Evolutionary conservation across 768 basidiomycete species (phyloP).

Genomic region (Lactarius trivialis): DNA sequence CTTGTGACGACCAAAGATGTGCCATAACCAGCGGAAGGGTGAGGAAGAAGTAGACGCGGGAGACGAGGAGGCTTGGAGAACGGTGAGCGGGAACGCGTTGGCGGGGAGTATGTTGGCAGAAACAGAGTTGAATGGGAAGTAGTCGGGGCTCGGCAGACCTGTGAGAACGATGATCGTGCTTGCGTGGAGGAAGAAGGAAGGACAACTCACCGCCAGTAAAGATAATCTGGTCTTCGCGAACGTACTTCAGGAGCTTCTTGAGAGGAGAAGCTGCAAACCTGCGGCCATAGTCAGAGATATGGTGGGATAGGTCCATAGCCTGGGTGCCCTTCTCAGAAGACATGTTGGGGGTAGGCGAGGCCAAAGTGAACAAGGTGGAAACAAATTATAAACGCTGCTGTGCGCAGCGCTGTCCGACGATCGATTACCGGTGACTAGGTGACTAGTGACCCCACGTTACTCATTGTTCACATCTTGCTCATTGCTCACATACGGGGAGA

Average conservation of each 20-base stretch:
- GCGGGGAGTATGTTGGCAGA: conserved; percentile 46
- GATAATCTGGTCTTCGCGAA: conserved; percentile 46
- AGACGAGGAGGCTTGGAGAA: conserved; percentile 14
- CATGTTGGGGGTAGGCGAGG: conserved; percentile 22
- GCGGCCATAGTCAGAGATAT: conserved; percentile 50
- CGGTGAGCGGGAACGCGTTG: conserved; percentile 43
- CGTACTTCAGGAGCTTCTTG: conserved; percentile 58
- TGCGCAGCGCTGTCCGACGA: too few species aligned
- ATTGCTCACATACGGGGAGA: too few species aligned
- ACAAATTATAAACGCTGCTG: too few species aligned
- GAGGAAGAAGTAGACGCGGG: conserved; percentile 27
- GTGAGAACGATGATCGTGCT: background rate
- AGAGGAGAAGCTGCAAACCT: conserved; percentile 49
- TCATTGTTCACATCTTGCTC: too few species aligned
- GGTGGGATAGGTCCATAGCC: conserved; percentile 65
- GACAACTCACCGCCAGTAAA: conserved; percentile 59
- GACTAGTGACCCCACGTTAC: too few species aligned
- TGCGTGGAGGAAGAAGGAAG: background rate
- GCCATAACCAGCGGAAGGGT: too few species aligned
- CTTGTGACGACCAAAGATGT: conserved; percentile 8
- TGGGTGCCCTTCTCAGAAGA: conserved; percentile 34
- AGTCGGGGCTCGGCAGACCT: conserved; percentile 62
- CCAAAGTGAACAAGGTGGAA: too few species aligned
- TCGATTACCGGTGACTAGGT: too few species aligned
- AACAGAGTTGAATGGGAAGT: conserved; percentile 64